A percentile compares a stretch with the other conserved stretches of the same genome.
phyloP scores from a whole-genome alignment of 1,139 yeast species.

The Debaryomyces sp. region DNA sequence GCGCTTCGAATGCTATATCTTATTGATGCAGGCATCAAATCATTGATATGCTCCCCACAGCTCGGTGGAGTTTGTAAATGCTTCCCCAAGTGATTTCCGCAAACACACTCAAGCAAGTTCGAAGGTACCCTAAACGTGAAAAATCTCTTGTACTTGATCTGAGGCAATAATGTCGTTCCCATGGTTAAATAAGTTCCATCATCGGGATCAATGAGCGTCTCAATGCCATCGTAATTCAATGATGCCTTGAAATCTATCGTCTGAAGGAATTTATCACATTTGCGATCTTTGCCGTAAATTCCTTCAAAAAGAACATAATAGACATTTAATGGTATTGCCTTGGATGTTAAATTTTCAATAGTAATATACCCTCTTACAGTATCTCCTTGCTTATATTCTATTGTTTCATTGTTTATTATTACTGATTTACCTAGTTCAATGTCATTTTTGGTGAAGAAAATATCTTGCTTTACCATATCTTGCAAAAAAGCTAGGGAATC shows the following conservation, averaged over 20 bases:
- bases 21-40: slow-evolving; percentile 3
- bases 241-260: slow-evolving; percentile 49
- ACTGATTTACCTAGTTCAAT: slow-evolving; percentile 28
- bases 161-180: slow-evolving; percentile 29
- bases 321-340: slow-evolving; percentile 39
- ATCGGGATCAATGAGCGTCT: slow-evolving; percentile 22
- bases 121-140: slow-evolving; percentile 46
- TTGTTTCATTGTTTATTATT: slow-evolving; percentile 24
- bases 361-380: slow-evolving; percentile 38
- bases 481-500: neutral
- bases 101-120: slow-evolving; percentile 38
- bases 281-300: slow-evolving; percentile 18
- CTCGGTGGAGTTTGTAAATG: slow-evolving; percentile 5
- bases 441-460: slow-evolving; percentile 38
- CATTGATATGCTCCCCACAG: neutral
- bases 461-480: slow-evolving; percentile 11
- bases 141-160: slow-evolving; percentile 36
- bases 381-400: slow-evolving; percentile 45
- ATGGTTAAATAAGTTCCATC: slow-evolving; percentile 33
- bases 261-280: slow-evolving; percentile 31
- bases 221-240: slow-evolving; percentile 22
- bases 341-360: slow-evolving; percentile 28
- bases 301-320: slow-evolving; percentile 47
- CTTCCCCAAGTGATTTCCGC: slow-evolving; percentile 18
- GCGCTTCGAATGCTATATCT: slow-evolving; percentile 1